These are phyloP conservation scores for Alternaria gaisen DNA, from an alignment of 2,329 filamentous ascomycete genomes.

Conservation along the genomic window DNA sequence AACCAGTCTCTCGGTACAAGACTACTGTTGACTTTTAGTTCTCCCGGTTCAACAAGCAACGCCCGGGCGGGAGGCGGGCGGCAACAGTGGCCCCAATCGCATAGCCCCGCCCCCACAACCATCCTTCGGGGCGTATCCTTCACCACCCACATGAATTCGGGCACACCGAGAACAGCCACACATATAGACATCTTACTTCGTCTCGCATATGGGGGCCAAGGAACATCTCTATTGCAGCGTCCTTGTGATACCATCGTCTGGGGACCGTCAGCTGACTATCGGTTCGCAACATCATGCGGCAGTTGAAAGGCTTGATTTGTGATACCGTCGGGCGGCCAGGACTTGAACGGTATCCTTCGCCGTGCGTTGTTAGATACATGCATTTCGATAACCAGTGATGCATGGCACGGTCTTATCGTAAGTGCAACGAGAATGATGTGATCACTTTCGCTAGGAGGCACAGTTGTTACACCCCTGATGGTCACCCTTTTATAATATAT, in stretches of 20 bases:
- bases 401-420: background rate
- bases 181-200: background rate
- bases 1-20: background rate
- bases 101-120: conserved; percentile 2
- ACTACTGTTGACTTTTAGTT: background rate
- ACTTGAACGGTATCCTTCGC: background rate
- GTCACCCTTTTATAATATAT: background rate
- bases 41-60: conserved; percentile 1
- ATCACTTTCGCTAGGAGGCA: background rate
- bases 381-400: background rate
- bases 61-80: background rate
- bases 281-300: background rate
- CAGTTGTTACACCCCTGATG: background rate
- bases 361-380: background rate
- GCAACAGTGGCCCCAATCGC: background rate
- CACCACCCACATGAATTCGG: background rate
- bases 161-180: background rate
- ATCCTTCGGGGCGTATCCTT: background rate
- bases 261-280: background rate
- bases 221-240: background rate
- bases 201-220: background rate
- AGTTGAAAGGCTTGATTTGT: background rate
- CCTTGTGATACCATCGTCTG: background rate
- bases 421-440: background rate
- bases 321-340: background rate